Conservation (phyloP, 768 basidiomycete genomes). For the Astraeus odoratus region DNA sequence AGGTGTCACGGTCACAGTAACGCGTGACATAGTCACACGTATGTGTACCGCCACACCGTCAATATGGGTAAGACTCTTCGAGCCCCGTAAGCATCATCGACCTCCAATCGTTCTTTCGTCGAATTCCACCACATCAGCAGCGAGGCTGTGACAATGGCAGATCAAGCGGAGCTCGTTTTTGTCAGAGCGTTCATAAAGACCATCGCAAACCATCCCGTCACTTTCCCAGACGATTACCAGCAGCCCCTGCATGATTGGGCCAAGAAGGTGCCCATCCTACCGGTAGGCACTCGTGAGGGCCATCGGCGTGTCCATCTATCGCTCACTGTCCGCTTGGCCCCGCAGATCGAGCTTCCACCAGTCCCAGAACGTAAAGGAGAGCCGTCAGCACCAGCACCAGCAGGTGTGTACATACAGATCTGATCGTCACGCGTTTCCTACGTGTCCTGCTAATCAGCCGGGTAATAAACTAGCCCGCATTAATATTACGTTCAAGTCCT, state of each 20-base stretch:
- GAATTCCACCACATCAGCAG: slow-evolving; percentile 1
- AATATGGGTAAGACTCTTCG: not conserved
- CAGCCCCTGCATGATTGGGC: slow-evolving; percentile 60
- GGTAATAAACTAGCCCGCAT: slow-evolving; percentile 28
- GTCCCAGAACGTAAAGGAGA: slow-evolving; percentile 47
- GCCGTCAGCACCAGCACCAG: slow-evolving; percentile 19
- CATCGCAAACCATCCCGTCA: slow-evolving; percentile 59
- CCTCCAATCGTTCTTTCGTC: not conserved
- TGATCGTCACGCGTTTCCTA: not conserved
- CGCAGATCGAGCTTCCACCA: slow-evolving; percentile 52
- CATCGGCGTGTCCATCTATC: not conserved
- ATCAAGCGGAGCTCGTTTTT: slow-evolving; percentile 54
- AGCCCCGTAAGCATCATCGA: too few species aligned
- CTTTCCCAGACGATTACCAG: slow-evolving; percentile 70
- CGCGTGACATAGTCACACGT: slow-evolving; percentile 5
- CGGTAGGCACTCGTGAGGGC: slow-evolving; percentile 36
- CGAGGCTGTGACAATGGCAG: slow-evolving; percentile 36
- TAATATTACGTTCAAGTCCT: slow-evolving; percentile 80
- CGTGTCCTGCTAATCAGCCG: slow-evolving; percentile 7
- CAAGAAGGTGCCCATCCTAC: slow-evolving; percentile 63
- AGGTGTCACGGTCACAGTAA: slow-evolving; percentile 8
- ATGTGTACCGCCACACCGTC: too few species aligned
- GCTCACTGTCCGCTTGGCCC: slow-evolving; percentile 6
- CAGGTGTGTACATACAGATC: slow-evolving; percentile 23
- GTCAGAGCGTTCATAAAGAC: slow-evolving; percentile 59